Conservation (phyloP, 139 green algal genomes). For the Desmodesmus armatus region DNA sequence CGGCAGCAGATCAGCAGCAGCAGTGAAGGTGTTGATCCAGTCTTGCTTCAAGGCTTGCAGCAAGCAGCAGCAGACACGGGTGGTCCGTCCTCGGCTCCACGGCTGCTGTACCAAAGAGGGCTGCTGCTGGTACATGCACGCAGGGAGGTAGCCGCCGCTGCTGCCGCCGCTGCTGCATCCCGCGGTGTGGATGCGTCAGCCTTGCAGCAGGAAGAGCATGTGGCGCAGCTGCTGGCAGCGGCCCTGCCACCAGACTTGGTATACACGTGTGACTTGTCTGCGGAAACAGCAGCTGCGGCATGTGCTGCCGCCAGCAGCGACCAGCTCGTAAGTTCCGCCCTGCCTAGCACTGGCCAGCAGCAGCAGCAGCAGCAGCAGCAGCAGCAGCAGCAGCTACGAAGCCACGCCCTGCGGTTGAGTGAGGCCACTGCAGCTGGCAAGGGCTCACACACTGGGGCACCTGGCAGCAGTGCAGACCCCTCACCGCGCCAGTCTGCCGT, state of each 20-base stretch:
- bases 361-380: slow-evolving; percentile 15
- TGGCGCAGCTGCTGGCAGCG: slow-evolving; percentile 10
- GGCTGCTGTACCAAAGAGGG: slow-evolving; percentile 21
- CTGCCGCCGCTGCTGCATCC: slow-evolving; percentile 8
- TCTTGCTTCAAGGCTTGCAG: not conserved
- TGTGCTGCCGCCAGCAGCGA: not conserved
- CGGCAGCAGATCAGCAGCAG: slow-evolving; percentile 4
- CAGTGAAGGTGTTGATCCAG: not conserved
- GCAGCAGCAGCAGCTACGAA: not conserved
- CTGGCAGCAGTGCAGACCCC: not conserved
- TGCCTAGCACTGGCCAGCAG: not conserved
- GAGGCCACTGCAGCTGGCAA: no score
- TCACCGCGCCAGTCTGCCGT: not conserved
- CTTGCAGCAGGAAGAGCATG: slow-evolving; percentile 31
- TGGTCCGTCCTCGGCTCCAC: not conserved
- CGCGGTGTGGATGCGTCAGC: not conserved
- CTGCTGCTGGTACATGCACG: slow-evolving; percentile 20
- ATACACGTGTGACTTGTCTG: slow-evolving; percentile 10
- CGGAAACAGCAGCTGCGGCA: not conserved
- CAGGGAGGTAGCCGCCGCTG: not conserved
- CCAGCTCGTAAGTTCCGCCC: not conserved
- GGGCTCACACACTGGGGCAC: no score
- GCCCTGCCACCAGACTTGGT: slow-evolving; percentile 1
- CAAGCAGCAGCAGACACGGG: not conserved
- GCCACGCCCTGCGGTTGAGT: not conserved